Base-by-base conservation (phyloP, 225 moss, liverwort and hornwort genomes). In the Neckera pumila region DNA sequence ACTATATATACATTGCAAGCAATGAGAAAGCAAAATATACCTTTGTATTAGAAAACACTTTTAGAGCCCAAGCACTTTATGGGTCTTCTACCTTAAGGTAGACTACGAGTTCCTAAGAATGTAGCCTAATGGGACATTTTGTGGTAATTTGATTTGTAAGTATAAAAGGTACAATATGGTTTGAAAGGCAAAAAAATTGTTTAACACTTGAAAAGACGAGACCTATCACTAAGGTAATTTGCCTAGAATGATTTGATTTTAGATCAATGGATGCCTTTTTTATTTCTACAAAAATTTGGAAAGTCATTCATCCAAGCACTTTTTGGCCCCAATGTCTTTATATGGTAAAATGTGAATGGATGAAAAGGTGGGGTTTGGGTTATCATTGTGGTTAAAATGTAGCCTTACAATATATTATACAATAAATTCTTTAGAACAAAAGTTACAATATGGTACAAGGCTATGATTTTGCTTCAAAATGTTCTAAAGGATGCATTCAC, bases 41-140 rank as follows among this genome's bases (percentile, higher is more conserved):
- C 2, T 49, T 49, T 33, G 1, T 33, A 2, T 12, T 30, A 12
- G 0, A 49, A 0, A 11, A 31, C 0, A 0, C 12, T 19, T 19
- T 47, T 20, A 12, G 12, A 47, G 7, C 4, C 6, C 7, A 19
- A 47, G 19, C 0, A 0, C 13, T 38, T 30, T 18, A 30, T 47
- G 5, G 28, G 17, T 10, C 3, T 72, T 5, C 28, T 43, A 45
- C 3, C 3, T 28, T 17, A 28, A 28, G 6, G 10, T 43, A 28
- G 3, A 43, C 10, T 17, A 0, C 2, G 6, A 1, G 27, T 72
- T 72, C 17, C 3, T 43, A 11, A 45, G 7, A 74, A 30, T 74
- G 18, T 47, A 74, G 31, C 2, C 47, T 15, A 74, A 47, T 47
- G 4, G 11, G 7, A 47, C 17, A 30, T 47, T 17, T 30, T 11